These are phyloP conservation scores for Cantharellus anzutake DNA, from an alignment of 768 basidiomycete genomes.

Conservation along the genomic window DNA sequence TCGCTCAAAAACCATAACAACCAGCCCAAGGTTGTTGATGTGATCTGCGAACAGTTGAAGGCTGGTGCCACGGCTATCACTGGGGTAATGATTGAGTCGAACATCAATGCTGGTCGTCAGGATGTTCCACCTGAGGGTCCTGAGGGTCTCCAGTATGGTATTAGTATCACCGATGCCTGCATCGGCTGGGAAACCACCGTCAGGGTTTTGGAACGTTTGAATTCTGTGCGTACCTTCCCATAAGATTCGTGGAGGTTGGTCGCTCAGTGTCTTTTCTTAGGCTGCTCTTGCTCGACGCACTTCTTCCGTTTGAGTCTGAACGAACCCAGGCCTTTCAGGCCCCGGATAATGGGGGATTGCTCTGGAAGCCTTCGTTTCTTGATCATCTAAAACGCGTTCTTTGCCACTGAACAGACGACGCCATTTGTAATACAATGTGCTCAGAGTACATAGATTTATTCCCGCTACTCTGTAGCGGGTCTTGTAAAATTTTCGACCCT, in stretches of 20 bases:
- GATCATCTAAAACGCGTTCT: not conserved
- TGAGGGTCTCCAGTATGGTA: conserved; percentile 47
- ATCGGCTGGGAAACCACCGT: conserved; percentile 72
- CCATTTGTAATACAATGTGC: not conserved
- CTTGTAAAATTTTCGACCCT: too few relatives aligned
- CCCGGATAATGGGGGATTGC: not conserved
- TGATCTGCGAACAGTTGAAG: conserved; percentile 54
- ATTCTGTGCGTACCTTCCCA: conserved; percentile 23
- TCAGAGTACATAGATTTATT: too few relatives aligned
- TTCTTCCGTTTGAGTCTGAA: not conserved
- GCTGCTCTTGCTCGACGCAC: not conserved
- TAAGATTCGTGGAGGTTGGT: not conserved
- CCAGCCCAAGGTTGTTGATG: conserved; percentile 62
- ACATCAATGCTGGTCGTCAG: conserved; percentile 81
- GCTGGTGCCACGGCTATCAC: conserved; percentile 52
- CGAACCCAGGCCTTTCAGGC: not conserved
- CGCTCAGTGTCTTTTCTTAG: not conserved
- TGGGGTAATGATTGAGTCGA: conserved; percentile 94
- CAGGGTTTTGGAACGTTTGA: conserved; percentile 50
- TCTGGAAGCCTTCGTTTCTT: not conserved
- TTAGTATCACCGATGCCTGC: conserved; percentile 86
- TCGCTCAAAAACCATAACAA: conserved; percentile 89
- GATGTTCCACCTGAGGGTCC: conserved; percentile 61
- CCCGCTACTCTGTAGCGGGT: too few relatives aligned
- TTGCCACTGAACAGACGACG: not conserved